Evolutionary conservation across 2,329 filamentous ascomycete species (phyloP).

Genomic region (Aspergillus sp.): DNA sequence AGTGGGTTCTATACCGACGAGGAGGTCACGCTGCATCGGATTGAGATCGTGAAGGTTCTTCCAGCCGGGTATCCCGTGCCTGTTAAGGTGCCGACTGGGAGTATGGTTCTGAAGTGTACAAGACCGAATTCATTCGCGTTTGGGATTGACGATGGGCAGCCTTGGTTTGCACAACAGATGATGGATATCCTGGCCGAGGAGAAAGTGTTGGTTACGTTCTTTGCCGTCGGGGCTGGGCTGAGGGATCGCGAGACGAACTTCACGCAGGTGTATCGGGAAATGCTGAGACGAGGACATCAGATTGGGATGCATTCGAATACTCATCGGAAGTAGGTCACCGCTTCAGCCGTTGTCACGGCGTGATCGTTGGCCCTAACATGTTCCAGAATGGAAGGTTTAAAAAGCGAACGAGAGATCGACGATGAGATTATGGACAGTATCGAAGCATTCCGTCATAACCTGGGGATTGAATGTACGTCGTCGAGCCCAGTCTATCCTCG

Average conservation of each 20-base stretch:
- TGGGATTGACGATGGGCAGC: constrained; percentile 62
- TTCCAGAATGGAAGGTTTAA: constrained; percentile 30
- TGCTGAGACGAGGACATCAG: constrained; percentile 56
- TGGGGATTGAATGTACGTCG: constrained; percentile 26
- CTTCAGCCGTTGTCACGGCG: not conserved
- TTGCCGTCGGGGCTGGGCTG: constrained; percentile 58
- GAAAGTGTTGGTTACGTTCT: constrained; percentile 60
- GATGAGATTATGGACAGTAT: constrained; percentile 29
- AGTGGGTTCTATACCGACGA: constrained; percentile 55
- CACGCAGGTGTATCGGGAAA: constrained; percentile 55
- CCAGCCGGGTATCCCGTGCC: constrained; percentile 48
- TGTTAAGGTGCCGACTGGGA: constrained; percentile 53
- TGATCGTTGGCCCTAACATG: not conserved
- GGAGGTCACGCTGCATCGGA: constrained; percentile 44
- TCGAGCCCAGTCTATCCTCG: constrained; percentile 8
- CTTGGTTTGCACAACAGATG: constrained; percentile 51
- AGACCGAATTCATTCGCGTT: constrained; percentile 64
- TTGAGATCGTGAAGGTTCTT: constrained; percentile 53
- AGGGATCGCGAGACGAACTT: constrained; percentile 53
- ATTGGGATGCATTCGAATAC: constrained; percentile 61
- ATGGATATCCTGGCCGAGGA: constrained; percentile 55
- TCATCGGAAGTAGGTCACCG: constrained; percentile 48
- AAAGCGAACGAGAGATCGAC: constrained; percentile 26
- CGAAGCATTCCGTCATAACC: constrained; percentile 20
- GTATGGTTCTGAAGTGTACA: constrained; percentile 55